These are phyloP conservation scores for Danielia reshetovae DNA, from an alignment of 805 yeast species.

Conservation along the genomic window DNA sequence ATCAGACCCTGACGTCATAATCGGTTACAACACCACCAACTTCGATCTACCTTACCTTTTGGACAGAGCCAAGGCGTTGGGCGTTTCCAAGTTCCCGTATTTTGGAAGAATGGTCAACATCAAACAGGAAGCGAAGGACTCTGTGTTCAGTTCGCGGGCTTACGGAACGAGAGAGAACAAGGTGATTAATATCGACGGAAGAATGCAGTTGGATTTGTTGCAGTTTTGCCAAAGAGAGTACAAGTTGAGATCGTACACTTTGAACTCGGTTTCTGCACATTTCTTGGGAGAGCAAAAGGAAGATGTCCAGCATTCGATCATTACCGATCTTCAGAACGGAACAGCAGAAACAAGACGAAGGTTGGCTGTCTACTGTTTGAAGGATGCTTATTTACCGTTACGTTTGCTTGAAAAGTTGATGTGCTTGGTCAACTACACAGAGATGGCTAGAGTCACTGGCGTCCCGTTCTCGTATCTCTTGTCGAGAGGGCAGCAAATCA, in stretches of 20 bases:
- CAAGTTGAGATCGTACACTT: conserved; percentile 88
- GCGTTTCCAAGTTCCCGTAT: conserved; percentile 67
- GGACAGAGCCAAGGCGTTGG: conserved; percentile 78
- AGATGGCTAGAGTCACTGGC: conserved; percentile 99
- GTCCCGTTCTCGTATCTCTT: conserved; percentile 90
- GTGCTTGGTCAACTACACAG: conserved; percentile 96
- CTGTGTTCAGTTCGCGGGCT: conserved; percentile 89
- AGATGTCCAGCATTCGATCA: conserved; percentile 96
- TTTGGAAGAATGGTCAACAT: conserved; percentile 72
- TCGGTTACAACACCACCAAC: conserved; percentile 92
- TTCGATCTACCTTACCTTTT: conserved; percentile 92
- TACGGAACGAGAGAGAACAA: conserved; percentile 95
- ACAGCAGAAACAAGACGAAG: conserved; percentile 89
- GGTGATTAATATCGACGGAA: conserved; percentile 88
- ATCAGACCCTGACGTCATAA: conserved; percentile 92
- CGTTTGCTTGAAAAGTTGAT: conserved; percentile 86
- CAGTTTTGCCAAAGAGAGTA: conserved; percentile 94
- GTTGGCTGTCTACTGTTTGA: conserved; percentile 93
- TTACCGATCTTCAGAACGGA: conserved; percentile 92
- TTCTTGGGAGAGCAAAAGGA: conserved; percentile 95
- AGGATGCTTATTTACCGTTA: conserved; percentile 91
- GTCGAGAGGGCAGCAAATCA: conserved; percentile 95
- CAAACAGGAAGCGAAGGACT: conserved; percentile 74
- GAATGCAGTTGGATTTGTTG: conserved; percentile 89
- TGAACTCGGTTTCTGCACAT: conserved; percentile 92